phyloP scores from a whole-genome alignment of 331 rosid genomes.

The Pyrus hybrid region DNA sequence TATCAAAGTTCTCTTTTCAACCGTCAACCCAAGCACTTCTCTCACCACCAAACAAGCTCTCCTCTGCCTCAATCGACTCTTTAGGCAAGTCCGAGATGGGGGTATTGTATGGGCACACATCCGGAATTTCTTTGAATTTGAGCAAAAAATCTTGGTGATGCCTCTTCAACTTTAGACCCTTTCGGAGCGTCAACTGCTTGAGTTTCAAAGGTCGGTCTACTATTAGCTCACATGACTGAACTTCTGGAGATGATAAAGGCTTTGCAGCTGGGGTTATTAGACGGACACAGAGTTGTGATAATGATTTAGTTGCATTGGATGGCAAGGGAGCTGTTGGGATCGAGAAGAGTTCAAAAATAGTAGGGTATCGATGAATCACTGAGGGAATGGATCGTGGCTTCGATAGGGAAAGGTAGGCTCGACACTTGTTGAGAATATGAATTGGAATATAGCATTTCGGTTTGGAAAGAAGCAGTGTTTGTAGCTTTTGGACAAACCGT shows the following conservation, averaged over 20 bases:
- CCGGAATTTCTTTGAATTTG: constrained; percentile 64
- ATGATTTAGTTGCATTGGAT: constrained; percentile 58
- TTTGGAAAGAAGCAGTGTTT: constrained; percentile 74
- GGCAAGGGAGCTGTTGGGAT: constrained; percentile 64
- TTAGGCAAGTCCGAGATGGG: constrained; percentile 29
- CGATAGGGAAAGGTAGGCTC: constrained; percentile 57
- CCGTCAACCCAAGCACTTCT: constrained; percentile 70
- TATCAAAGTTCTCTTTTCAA: constrained; percentile 73
- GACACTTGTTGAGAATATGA: constrained; percentile 65
- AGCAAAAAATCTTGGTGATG: constrained; percentile 65
- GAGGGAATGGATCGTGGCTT: constrained; percentile 59
- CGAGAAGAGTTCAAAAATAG: constrained; percentile 59
- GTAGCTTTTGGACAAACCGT: constrained; percentile 78
- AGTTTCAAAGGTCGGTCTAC: constrained; percentile 90
- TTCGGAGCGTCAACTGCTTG: constrained; percentile 70
- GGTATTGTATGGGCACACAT: constrained; percentile 63
- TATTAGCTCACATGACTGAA: constrained; percentile 42
- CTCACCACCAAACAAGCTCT: constrained; percentile 80
- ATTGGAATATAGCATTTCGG: constrained; percentile 75
- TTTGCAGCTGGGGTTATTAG: constrained; percentile 75
- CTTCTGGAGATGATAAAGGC: constrained; percentile 36
- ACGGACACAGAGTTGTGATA: constrained; percentile 79
- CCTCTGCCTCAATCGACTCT: constrained; percentile 72
- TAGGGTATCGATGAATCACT: constrained; percentile 82
- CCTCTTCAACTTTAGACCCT: constrained; percentile 78